Evolutionary conservation across 208 protist species (phyloP).

Genomic region (Herpetomonas samuelpessoai): DNA sequence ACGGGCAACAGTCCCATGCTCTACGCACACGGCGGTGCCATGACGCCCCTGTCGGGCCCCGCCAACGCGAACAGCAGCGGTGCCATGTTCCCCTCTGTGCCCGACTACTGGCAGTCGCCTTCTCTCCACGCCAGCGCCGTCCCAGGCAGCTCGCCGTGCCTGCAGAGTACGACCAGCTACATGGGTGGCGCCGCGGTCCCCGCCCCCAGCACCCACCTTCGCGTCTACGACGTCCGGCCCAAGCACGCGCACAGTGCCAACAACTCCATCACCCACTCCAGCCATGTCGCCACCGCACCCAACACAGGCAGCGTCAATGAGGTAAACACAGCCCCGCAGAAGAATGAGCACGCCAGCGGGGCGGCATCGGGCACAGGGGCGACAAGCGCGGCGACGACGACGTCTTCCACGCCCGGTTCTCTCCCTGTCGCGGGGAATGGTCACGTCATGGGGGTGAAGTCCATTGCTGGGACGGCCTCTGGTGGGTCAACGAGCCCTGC

Average conservation of each 20-base stretch:
- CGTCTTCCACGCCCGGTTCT: background rate
- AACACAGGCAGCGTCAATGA: background rate
- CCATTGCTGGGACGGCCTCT: background rate
- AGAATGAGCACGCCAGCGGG: background rate
- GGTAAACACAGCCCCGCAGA: background rate
- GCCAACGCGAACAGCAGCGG: background rate
- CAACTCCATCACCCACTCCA: background rate
- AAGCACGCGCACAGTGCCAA: constrained; percentile 7
- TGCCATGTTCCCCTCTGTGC: constrained; percentile 22
- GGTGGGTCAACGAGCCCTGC: background rate
- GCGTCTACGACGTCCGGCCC: constrained; percentile 41
- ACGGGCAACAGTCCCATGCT: constrained; percentile 16
- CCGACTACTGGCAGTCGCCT: constrained; percentile 24
- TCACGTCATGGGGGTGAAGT: background rate
- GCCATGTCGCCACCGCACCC: background rate
- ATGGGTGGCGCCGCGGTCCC: constrained; percentile 2
- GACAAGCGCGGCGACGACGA: background rate
- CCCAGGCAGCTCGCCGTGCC: constrained; percentile 11
- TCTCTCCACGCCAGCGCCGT: constrained; percentile 13
- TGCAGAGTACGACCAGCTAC: constrained; percentile 10
- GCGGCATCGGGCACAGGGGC: background rate
- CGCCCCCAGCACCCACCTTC: constrained; percentile 31
- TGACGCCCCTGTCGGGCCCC: background rate
- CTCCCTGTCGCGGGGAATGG: too few species aligned
- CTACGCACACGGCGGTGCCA: constrained; percentile 16